phyloP scores from a whole-genome alignment of 768 basidiomycete genomes.

The Lactarius pseudohatsudake region DNA sequence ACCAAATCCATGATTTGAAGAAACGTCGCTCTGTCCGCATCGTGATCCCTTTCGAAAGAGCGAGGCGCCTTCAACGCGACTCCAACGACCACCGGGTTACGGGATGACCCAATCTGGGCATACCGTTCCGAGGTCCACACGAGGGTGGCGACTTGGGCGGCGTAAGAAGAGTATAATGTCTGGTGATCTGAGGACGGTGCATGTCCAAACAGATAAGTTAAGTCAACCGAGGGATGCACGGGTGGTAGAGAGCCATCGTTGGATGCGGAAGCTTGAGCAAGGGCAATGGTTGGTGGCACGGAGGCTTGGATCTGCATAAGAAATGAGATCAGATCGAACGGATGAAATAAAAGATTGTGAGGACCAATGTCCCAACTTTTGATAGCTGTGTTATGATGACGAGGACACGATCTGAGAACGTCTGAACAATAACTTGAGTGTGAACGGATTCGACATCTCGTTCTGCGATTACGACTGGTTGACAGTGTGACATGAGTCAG shows the following conservation, averaged over 20 bases:
- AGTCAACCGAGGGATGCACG: slow-evolving; percentile 69
- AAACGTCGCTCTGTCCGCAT: slow-evolving; percentile 38
- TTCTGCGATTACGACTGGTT: slow-evolving; percentile 51
- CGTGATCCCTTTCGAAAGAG: slow-evolving; percentile 74
- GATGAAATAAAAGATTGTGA: slow-evolving; percentile 26
- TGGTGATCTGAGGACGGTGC: slow-evolving; percentile 67
- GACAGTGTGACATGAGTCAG: slow-evolving; percentile 22
- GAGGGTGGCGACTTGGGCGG: slow-evolving; percentile 82
- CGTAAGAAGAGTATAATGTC: slow-evolving; percentile 76
- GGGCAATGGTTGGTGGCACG: slow-evolving; percentile 60
- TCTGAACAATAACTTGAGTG: slow-evolving; percentile 78
- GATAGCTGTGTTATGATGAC: slow-evolving; percentile 90
- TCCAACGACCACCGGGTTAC: slow-evolving; percentile 25
- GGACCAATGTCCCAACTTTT: slow-evolving; percentile 85
- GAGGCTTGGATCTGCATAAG: slow-evolving; percentile 73
- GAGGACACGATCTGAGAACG: slow-evolving; percentile 75
- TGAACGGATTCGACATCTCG: slow-evolving; percentile 52
- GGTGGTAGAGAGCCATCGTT: slow-evolving; percentile 47
- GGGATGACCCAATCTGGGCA: slow-evolving; percentile 33
- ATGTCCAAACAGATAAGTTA: slow-evolving; percentile 77
- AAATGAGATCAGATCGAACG: slow-evolving; percentile 21
- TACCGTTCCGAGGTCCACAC: slow-evolving; percentile 63
- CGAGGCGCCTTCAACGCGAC: slow-evolving; percentile 47
- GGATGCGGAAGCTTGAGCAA: slow-evolving; percentile 42
- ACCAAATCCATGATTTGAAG: slow-evolving; percentile 47